These are phyloP conservation scores for Blastocystis sp. DNA, from an alignment of 352 stramenopile genomes.

Conservation along the genomic window DNA sequence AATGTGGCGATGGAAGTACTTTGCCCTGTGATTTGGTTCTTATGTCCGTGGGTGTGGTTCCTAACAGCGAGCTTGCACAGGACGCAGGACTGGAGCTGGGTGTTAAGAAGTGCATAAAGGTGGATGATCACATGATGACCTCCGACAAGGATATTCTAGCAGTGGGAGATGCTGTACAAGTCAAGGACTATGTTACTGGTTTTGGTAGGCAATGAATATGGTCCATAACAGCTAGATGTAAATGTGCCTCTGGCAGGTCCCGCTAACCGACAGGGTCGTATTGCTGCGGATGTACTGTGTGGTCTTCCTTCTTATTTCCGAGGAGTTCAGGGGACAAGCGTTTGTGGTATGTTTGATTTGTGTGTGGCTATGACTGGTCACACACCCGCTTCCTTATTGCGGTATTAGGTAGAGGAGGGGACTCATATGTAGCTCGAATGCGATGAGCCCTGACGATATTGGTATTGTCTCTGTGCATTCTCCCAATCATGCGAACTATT, in stretches of 20 bases:
- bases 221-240: background rate
- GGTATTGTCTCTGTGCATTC: conserved; percentile 72
- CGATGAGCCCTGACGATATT: conserved; percentile 20
- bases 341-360: conserved; percentile 74
- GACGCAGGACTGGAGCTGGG: conserved; percentile 73
- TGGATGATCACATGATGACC: conserved; percentile 74
- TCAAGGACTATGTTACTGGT: conserved; percentile 57
- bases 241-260: conserved; percentile 73
- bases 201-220: background rate
- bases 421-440: conserved; percentile 4
- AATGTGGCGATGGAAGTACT: conserved; percentile 69
- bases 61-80: conserved; percentile 73
- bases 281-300: conserved; percentile 75
- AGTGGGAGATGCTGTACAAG: conserved; percentile 74
- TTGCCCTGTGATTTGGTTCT: conserved; percentile 74
- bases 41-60: conserved; percentile 73
- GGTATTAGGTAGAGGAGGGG: background rate
- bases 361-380: conserved; percentile 74
- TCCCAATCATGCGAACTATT: conserved; percentile 74
- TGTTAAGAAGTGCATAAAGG: conserved; percentile 72
- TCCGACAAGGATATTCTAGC: conserved; percentile 73
- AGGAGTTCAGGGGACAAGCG: conserved; percentile 73
- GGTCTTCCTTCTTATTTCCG: conserved; percentile 72
- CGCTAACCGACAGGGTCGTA: conserved; percentile 74
- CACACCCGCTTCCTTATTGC: conserved; percentile 67